These are phyloP conservation scores for Aeschynomene evenia DNA, from an alignment of 306 rosid species.

Conservation along the genomic window DNA sequence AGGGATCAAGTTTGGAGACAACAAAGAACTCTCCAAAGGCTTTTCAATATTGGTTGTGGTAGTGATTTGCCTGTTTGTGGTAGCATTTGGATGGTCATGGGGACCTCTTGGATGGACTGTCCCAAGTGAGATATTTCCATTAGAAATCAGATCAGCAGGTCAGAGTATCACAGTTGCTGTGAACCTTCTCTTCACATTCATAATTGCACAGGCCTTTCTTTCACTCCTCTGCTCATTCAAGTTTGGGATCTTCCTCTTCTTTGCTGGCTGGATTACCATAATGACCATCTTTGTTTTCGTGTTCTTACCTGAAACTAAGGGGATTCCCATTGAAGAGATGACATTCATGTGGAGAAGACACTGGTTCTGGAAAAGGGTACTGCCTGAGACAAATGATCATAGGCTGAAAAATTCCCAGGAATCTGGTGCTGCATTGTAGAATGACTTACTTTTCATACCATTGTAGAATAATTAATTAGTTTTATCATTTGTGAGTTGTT, in stretches of 20 bases:
- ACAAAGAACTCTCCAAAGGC: conserved; percentile 53
- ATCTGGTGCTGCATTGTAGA: not conserved
- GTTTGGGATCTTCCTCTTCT: conserved; percentile 45
- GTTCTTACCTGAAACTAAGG: conserved; percentile 49
- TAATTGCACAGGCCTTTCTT: conserved; percentile 45
- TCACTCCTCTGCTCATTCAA: conserved; percentile 42
- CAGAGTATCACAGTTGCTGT: conserved; percentile 51
- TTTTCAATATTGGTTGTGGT: conserved; percentile 64
- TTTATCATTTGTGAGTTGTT: not conserved
- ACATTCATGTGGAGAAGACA: conserved; percentile 39
- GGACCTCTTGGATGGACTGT: conserved; percentile 52
- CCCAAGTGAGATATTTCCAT: conserved; percentile 51
- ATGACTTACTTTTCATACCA: no score
- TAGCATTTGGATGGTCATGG: conserved; percentile 66
- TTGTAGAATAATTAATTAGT: no score
- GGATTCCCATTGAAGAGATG: conserved; percentile 54
- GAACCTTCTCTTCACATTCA: conserved; percentile 44
- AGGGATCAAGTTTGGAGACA: conserved; percentile 62
- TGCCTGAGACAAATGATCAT: conserved; percentile 32
- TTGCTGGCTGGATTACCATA: conserved; percentile 41
- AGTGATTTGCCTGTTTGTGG: conserved; percentile 74
- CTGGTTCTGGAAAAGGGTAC: conserved; percentile 50
- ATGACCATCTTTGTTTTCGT: conserved; percentile 42
- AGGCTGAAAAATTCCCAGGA: not conserved
- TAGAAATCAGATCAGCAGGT: conserved; percentile 51